Percentiles rank a stretch among this genome's conserved stretches.
These are phyloP conservation scores for Effrenium voratum DNA, from an alignment of 73 alveolate genomes.

Conservation along the genomic window DNA sequence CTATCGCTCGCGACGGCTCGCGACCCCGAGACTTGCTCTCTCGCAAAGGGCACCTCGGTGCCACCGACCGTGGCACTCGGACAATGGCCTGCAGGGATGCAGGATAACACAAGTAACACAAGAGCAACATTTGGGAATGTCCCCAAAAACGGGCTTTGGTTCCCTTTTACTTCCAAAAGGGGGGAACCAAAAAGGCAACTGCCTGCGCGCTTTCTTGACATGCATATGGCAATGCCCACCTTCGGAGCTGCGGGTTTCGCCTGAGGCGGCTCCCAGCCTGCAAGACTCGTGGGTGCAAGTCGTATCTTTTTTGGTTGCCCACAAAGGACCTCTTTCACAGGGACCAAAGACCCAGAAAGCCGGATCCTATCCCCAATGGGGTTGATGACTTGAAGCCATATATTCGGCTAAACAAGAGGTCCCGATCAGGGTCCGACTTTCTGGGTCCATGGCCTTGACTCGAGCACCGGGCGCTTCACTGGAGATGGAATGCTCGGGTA, in stretches of 20 bases:
- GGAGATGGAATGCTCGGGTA: constrained; percentile 72
- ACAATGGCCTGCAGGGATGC: constrained; percentile 29
- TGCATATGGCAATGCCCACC: background rate
- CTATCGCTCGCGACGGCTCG: background rate
- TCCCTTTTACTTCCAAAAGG: no score
- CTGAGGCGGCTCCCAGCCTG: constrained; percentile 79
- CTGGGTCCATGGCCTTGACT: background rate
- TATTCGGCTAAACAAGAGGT: background rate
- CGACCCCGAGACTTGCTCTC: background rate
- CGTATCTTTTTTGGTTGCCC: background rate
- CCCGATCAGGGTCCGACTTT: background rate
- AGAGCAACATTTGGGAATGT: background rate
- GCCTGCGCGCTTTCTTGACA: background rate
- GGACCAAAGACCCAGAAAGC: background rate
- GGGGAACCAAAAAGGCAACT: background rate
- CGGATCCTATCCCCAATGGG: background rate
- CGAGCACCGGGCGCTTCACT: background rate
- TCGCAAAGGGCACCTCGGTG: constrained; percentile 21
- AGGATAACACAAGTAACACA: background rate
- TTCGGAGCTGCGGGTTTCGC: constrained; percentile 66
- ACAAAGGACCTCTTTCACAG: background rate
- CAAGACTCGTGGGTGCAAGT: background rate
- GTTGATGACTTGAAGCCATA: no score
- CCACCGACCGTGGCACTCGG: constrained; percentile 62
- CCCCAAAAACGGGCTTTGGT: background rate